Percentiles rank a stretch among this genome's conserved stretches.
Evolutionary conservation across 495 filamentous ascomycete species (phyloP).

Genomic region (Aspergillus campestris): DNA sequence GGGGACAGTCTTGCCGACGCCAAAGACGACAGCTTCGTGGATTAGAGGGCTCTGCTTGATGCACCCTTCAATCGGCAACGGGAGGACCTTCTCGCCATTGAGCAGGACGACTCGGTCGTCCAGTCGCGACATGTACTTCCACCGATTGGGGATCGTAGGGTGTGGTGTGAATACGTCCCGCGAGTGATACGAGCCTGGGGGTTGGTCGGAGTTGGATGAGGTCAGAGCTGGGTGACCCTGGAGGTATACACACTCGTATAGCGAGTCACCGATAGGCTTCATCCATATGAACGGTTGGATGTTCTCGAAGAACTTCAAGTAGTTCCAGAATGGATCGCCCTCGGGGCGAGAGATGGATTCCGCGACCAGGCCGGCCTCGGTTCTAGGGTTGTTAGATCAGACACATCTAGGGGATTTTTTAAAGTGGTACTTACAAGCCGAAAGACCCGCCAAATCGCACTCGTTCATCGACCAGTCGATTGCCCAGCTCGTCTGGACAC

Average conservation of each 20-base stretch:
- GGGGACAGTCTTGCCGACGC: constrained; percentile 38
- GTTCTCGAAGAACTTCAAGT: constrained; percentile 40
- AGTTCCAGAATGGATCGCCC: constrained; percentile 46
- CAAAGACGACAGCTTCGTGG: constrained; percentile 53
- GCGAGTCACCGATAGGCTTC: constrained; percentile 33
- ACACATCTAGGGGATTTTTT: not conserved
- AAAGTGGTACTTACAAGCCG: constrained; percentile 37
- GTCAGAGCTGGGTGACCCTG: constrained; percentile 43
- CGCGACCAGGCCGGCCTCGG: constrained; percentile 46
- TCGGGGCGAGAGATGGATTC: constrained; percentile 40
- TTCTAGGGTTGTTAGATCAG: constrained; percentile 25
- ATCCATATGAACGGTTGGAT: constrained; percentile 40
- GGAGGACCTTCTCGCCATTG: constrained; percentile 66
- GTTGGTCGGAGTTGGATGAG: constrained; percentile 45
- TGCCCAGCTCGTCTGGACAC: constrained; percentile 51
- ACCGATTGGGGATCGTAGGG: constrained; percentile 47
- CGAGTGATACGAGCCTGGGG: constrained; percentile 44
- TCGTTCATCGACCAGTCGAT: constrained; percentile 38
- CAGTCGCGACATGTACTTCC: constrained; percentile 54
- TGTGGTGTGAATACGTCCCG: constrained; percentile 58
- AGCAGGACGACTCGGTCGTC: constrained; percentile 57
- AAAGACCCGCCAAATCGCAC: constrained; percentile 43
- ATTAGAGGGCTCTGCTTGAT: constrained; percentile 44
- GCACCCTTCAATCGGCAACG: constrained; percentile 50
- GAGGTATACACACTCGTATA: constrained; percentile 47